Evolutionary conservation across 163 green algal species (phyloP).

Genomic region (Coccomyxa subellipsoidea): DNA sequence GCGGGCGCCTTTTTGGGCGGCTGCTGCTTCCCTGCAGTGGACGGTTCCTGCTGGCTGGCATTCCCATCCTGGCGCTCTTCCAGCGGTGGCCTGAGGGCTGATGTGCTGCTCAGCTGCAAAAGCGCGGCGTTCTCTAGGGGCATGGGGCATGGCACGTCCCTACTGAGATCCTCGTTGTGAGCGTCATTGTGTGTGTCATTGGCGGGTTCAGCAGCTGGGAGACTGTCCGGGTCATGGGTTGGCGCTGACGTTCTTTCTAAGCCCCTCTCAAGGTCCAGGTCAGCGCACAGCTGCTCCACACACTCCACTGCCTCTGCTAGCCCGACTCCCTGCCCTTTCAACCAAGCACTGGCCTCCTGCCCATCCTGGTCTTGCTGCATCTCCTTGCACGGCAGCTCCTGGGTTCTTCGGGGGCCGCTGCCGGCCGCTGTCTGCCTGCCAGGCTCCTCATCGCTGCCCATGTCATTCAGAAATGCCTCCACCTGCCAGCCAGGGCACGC

Average conservation of each 20-base stretch:
- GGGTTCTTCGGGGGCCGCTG: background rate
- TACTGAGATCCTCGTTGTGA: background rate
- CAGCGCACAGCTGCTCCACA: background rate
- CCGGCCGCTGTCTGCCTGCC: background rate
- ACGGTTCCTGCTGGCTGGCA: background rate
- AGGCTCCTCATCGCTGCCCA: background rate
- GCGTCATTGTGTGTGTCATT: too few relatives aligned
- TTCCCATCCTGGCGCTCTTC: background rate
- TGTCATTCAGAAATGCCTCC: background rate
- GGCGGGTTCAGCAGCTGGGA: background rate
- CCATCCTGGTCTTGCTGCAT: background rate
- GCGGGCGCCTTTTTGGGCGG: background rate
- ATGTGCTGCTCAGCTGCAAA: background rate
- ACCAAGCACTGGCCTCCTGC: background rate
- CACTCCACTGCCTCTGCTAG: background rate
- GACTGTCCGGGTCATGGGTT: background rate
- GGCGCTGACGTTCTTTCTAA: background rate
- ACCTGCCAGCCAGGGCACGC: background rate
- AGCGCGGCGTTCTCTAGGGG: background rate
- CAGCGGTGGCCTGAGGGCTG: too few relatives aligned
- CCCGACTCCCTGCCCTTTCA: background rate
- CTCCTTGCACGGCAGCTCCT: background rate
- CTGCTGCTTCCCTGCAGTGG: background rate
- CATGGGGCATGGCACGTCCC: background rate
- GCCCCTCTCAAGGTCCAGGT: background rate